Evolutionary conservation across 805 yeast genomes (phyloP).

Genomic region (Wickerhamiella nectarea): DNA sequence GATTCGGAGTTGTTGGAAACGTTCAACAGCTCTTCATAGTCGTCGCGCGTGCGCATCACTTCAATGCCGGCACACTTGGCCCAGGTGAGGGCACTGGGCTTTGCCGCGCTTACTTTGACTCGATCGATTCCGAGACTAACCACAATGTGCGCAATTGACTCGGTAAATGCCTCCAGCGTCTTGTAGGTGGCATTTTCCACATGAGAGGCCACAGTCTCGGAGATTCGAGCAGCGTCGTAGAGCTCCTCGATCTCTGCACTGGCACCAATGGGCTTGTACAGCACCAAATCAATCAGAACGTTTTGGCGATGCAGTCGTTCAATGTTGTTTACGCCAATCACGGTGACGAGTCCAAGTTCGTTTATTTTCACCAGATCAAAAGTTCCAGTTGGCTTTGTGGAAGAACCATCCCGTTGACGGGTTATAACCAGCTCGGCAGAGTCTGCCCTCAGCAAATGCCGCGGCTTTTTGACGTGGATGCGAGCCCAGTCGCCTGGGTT

Average conservation of each 20-base stretch:
- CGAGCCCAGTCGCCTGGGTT: constrained; percentile 36
- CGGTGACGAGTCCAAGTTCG: constrained; percentile 43
- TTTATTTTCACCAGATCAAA: constrained; percentile 24
- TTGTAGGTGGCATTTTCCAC: constrained; percentile 73
- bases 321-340: constrained; percentile 89
- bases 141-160: constrained; percentile 49
- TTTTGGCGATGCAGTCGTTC: constrained; percentile 75
- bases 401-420: constrained; percentile 20
- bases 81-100: constrained; percentile 77
- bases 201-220: constrained; percentile 39
- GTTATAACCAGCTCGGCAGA: constrained; percentile 32
- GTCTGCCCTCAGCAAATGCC: constrained; percentile 47
- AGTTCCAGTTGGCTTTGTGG: constrained; percentile 15
- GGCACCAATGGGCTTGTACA: constrained; percentile 30
- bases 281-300: constrained; percentile 41
- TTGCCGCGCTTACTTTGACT: constrained; percentile 52
- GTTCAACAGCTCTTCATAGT: constrained; percentile 24
- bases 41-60: constrained; percentile 36
- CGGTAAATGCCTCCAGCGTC: constrained; percentile 86
- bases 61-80: constrained; percentile 88
- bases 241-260: constrained; percentile 13
- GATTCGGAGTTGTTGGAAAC: constrained; percentile 3
- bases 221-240: constrained; percentile 31
- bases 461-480: constrained; percentile 33
- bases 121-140: constrained; percentile 31